Evolutionary conservation across 768 basidiomycete species (phyloP), one percentile per base, ranked within the genome.

Genomic region (Russula compacta): DNA sequence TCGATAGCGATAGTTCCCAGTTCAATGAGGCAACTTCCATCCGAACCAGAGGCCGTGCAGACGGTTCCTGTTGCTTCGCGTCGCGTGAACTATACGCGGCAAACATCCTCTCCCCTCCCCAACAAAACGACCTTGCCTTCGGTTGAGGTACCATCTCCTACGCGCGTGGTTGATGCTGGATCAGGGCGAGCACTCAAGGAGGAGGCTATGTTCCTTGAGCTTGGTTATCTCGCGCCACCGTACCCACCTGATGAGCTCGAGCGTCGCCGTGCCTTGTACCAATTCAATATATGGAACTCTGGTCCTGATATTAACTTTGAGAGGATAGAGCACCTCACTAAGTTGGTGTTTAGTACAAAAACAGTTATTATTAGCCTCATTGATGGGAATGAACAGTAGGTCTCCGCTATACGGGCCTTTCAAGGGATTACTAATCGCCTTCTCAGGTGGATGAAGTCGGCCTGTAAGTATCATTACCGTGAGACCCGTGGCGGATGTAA

Each of bases 231-330:
- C 17, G 79, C 81, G 19, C 87, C 94, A 35, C 94, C 94, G 3
- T 79, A 85, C 64, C 92, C 94, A 6, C 86, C 88, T 2, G 84
- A 95, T 65, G 94, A 98, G 72, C 72, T 83, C 32, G 89, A 91
- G 53, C 81, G 94, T 33, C 76, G 90, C 39, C 78, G 89, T 49
- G 94, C 94, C 7, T 72, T 98, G 66, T 90, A 95, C 74, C 90
- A 88, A 86, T 95, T 92, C 76, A 92, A 93, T 67, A 88, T 97
- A 52, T 86, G 92, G 81, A 83, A 89, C 64, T 94, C 92, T 0
- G 84, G 85, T 15, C 78, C 85, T 9, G 95, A 98, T 71, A 77
- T 83, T 64, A 95, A 95, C 70, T 97, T 98, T 69, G 94, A 97
- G 72, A 83, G 95, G 17, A 95, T 97, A 65, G 90, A 86, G 15